Percentiles rank a stretch among this genome's conserved stretches.
These are phyloP conservation scores for Medicago arabica DNA, from an alignment of 306 rosid genomes.

Conservation along the genomic window DNA sequence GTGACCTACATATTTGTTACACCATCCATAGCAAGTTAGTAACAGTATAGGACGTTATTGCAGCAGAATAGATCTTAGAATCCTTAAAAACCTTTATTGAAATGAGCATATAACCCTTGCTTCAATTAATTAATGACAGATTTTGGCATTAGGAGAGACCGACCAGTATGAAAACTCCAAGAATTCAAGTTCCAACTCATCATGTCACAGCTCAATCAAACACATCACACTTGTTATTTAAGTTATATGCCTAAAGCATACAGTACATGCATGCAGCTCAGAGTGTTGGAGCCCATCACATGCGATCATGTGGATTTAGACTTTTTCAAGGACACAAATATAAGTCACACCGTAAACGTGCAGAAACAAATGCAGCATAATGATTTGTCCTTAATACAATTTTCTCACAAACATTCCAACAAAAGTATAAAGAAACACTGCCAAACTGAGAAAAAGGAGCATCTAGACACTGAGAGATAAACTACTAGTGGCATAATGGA, in stretches of 20 bases:
- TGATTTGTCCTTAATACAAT: conserved; percentile 24
- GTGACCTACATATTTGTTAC: too few species aligned
- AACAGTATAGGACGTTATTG: neutral
- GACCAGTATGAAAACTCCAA: conserved; percentile 9
- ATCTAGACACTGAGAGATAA: conserved; percentile 24
- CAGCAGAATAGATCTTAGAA: conserved; percentile 14
- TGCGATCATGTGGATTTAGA: conserved; percentile 9
- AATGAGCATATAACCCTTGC: conserved; percentile 7
- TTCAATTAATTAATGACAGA: conserved; percentile 10
- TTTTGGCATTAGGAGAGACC: neutral
- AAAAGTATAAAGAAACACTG: conserved; percentile 9
- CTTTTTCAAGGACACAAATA: conserved; percentile 19
- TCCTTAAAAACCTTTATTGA: conserved; percentile 15
- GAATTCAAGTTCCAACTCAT: conserved; percentile 9
- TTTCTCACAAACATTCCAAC: conserved; percentile 37
- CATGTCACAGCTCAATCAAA: conserved; percentile 11
- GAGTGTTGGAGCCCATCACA: conserved; percentile 8
- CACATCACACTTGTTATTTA: conserved; percentile 8
- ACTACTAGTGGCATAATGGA: neutral
- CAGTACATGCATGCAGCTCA: conserved; percentile 10
- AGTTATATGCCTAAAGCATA: conserved; percentile 12
- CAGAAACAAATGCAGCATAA: conserved; percentile 33
- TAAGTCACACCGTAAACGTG: neutral
- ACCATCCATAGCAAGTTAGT: neutral
- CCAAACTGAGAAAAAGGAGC: conserved; percentile 13